phyloP scores from a whole-genome alignment of 2,329 filamentous ascomycete species.

The Apiospora pterosperma region DNA sequence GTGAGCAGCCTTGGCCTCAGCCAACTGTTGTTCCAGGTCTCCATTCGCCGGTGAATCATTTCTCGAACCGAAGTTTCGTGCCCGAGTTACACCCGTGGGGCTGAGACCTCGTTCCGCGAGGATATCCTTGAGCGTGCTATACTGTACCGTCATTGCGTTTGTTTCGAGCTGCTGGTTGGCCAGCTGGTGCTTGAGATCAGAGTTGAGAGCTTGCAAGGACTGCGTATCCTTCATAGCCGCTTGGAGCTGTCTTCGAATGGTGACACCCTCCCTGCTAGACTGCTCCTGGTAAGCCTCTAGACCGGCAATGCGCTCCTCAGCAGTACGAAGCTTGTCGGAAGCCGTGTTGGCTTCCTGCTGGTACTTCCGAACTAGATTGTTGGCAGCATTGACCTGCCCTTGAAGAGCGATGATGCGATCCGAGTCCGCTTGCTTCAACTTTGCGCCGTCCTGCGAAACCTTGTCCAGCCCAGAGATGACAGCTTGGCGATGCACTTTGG shows the following conservation, averaged over 20 bases:
- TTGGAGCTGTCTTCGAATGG: constrained; percentile 87
- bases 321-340: constrained; percentile 83
- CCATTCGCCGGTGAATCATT: constrained; percentile 79
- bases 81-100: constrained; percentile 67
- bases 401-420: constrained; percentile 74
- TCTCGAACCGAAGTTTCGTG: constrained; percentile 68
- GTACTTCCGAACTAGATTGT: constrained; percentile 78
- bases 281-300: constrained; percentile 97
- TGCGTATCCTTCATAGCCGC: constrained; percentile 79
- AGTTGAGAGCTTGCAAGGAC: constrained; percentile 73
- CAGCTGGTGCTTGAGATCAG: constrained; percentile 77
- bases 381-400: constrained; percentile 74
- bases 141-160: constrained; percentile 90
- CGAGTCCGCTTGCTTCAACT: constrained; percentile 46
- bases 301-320: constrained; percentile 94
- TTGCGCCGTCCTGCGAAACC: constrained; percentile 53
- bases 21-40: constrained; percentile 86
- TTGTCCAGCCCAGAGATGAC: constrained; percentile 81
- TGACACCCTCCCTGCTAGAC: constrained; percentile 86
- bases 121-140: constrained; percentile 90
- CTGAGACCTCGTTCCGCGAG: constrained; percentile 86
- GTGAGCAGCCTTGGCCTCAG: constrained; percentile 71
- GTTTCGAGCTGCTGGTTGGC: constrained; percentile 86
- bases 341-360: constrained; percentile 84
- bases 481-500: constrained; percentile 77